These are phyloP conservation scores for Fraxinus albicans DNA, from an alignment of 305 asterid species.

Conservation along the genomic window DNA sequence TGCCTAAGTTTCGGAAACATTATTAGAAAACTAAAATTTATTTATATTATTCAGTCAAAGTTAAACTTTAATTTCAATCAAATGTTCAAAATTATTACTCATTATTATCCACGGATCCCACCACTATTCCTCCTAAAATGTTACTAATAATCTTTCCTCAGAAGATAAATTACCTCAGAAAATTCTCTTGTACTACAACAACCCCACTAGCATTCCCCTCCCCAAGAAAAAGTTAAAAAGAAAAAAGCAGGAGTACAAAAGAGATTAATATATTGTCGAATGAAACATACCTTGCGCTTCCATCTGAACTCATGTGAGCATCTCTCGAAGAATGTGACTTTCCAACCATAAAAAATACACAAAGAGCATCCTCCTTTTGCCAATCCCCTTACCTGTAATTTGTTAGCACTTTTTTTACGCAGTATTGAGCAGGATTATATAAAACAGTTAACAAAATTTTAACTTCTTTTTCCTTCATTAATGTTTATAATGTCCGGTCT, in stretches of 20 bases:
- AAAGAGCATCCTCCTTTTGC: slow-evolving; percentile 26
- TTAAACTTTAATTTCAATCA: background rate
- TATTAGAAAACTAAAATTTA: no score
- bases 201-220: background rate
- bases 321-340: slow-evolving; percentile 26
- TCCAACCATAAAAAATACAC: slow-evolving; percentile 20
- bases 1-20: background rate
- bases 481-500: background rate
- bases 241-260: background rate
- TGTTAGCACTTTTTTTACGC: background rate
- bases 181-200: background rate
- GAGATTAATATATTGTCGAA: background rate
- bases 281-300: slow-evolving; percentile 10
- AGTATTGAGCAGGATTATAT: background rate
- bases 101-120: background rate
- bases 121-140: background rate
- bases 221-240: background rate
- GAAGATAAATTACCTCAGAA: background rate
- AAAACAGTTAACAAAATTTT: background rate
- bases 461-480: background rate
- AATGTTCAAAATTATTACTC: background rate
- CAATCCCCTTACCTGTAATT: slow-evolving; percentile 10
- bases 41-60: no score
- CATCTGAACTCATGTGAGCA: slow-evolving; percentile 29
- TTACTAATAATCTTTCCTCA: background rate